Conservation (phyloP, 257 asterid species). For the Lantana camara region DNA sequence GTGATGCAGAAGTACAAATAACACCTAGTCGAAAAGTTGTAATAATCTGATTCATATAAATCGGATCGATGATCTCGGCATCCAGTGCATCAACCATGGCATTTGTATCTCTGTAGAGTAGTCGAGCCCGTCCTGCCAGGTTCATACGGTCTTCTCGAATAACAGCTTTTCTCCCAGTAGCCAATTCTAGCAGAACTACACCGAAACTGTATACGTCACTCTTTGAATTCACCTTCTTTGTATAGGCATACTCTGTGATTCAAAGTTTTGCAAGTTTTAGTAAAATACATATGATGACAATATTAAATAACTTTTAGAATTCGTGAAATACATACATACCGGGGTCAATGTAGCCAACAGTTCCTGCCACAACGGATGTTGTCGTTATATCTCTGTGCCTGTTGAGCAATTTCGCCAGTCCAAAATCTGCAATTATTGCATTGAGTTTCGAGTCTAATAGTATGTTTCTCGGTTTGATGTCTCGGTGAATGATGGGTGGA, state of each 20-base stretch:
- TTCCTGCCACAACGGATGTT: conserved; percentile 64
- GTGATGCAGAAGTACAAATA: conserved; percentile 33
- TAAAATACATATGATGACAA: neutral
- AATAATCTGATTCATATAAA: conserved; percentile 27
- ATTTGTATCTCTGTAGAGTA: conserved; percentile 16
- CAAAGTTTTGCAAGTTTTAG: conserved; percentile 11
- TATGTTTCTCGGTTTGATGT: conserved; percentile 69
- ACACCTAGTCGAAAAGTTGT: conserved; percentile 38
- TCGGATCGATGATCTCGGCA: conserved; percentile 32
- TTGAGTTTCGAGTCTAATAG: conserved; percentile 54
- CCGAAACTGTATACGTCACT: conserved; percentile 45
- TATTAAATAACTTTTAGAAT: neutral
- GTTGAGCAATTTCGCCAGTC: conserved; percentile 55
- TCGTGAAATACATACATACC: conserved; percentile 35
- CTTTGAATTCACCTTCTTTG: conserved; percentile 35
- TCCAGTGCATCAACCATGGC: conserved; percentile 29
- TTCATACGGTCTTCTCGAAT: conserved; percentile 35
- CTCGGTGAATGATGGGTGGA: conserved; percentile 67
- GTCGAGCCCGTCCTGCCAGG: conserved; percentile 39
- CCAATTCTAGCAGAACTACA: conserved; percentile 40
- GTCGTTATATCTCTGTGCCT: conserved; percentile 48
- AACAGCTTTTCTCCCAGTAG: conserved; percentile 40
- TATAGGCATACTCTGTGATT: conserved; percentile 38
- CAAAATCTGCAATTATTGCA: conserved; percentile 69
- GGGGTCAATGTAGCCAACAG: conserved; percentile 73